Evolutionary conservation across 345 rosid species (phyloP).

Genomic region (Camelina hispida): DNA sequence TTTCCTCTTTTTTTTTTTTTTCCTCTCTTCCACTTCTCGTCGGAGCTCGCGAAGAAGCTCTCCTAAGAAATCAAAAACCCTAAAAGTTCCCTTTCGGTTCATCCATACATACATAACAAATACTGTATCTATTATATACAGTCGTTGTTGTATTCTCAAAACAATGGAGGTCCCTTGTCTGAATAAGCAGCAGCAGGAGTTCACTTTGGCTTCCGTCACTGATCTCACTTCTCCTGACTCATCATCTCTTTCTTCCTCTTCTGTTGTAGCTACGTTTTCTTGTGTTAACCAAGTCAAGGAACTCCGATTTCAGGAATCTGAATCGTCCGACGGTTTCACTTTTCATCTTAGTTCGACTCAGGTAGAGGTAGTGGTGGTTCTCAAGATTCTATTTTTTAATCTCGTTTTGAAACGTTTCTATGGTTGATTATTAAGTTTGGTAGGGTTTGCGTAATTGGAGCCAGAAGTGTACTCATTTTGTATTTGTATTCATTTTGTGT

Average conservation of each 20-base stretch:
- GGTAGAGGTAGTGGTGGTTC: constrained; percentile 63
- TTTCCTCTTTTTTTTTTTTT: too few species aligned
- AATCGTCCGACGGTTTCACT: constrained; percentile 40
- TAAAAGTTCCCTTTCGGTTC: constrained; percentile 16
- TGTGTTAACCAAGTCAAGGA: constrained; percentile 47
- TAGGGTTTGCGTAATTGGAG: too few species aligned
- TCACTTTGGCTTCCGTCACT: constrained; percentile 57
- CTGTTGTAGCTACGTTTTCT: constrained; percentile 58
- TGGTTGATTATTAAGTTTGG: too few species aligned
- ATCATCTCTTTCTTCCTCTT: constrained; percentile 42
- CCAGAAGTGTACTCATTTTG: not conserved
- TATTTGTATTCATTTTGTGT: not conserved
- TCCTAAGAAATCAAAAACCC: constrained; percentile 31
- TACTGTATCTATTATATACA: not conserved
- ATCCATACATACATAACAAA: too few species aligned
- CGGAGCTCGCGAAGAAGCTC: constrained; percentile 31
- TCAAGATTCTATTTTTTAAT: not conserved
- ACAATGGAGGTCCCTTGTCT: constrained; percentile 45
- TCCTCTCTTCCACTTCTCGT: not conserved
- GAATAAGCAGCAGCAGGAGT: constrained; percentile 45
- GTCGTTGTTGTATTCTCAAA: not conserved
- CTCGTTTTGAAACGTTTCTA: too few species aligned
- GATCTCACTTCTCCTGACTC: constrained; percentile 54
- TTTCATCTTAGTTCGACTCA: constrained; percentile 55
- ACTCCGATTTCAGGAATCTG: constrained; percentile 56